Conservation (phyloP, 495 filamentous ascomycete species). For the Hypoxylon intermedium region DNA sequence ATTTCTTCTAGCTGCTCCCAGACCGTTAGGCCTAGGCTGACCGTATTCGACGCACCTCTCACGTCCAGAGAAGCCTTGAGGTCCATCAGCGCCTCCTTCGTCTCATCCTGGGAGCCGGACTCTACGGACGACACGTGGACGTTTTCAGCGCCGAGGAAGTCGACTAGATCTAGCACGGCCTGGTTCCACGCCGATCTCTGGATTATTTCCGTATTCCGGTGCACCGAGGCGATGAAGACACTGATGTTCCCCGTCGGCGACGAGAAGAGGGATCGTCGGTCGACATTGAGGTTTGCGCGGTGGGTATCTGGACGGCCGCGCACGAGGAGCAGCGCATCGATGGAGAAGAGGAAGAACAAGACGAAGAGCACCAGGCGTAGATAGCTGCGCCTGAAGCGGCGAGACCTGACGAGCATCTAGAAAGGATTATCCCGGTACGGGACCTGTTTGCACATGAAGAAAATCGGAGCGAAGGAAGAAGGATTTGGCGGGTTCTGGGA, state of each 20-base stretch:
- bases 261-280: conserved; percentile 19
- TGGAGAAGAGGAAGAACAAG: conserved; percentile 41
- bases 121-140: conserved; percentile 73
- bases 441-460: conserved; percentile 8
- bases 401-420: conserved; percentile 43
- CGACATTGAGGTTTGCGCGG: conserved; percentile 25
- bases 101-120: conserved; percentile 71
- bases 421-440: not conserved
- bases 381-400: conserved; percentile 44
- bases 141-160: conserved; percentile 65
- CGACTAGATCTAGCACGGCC: conserved; percentile 61
- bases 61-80: conserved; percentile 62
- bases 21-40: conserved; percentile 61
- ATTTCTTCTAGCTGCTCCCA: conserved; percentile 64
- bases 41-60: conserved; percentile 58
- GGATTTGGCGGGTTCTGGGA: conserved; percentile 1
- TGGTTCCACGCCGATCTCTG: conserved; percentile 66
- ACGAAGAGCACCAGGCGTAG: conserved; percentile 39
- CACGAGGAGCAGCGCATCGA: conserved; percentile 40
- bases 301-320: conserved; percentile 39
- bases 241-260: conserved; percentile 28
- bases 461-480: conserved; percentile 7
- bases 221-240: conserved; percentile 70
- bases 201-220: conserved; percentile 70
- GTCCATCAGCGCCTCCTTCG: conserved; percentile 65